A percentile compares a stretch with the other conserved stretches of the same genome.
phyloP scores from a whole-genome alignment of 2,329 filamentous ascomycete species.

The Endoconidiophora polonica region DNA sequence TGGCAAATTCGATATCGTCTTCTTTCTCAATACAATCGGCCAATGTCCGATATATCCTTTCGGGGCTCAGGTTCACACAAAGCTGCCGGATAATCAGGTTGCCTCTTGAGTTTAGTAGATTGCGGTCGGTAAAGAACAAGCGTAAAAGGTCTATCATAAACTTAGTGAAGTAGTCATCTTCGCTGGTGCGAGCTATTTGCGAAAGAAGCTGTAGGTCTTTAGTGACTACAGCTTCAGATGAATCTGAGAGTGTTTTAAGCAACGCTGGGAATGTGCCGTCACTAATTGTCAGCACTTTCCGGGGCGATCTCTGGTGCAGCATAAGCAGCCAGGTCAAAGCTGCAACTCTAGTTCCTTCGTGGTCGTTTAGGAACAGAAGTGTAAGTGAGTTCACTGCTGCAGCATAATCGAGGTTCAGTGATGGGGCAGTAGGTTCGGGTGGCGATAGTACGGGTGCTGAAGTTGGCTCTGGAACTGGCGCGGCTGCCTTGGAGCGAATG shows the following conservation, averaged over 20 bases:
- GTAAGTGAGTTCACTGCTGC: slow-evolving; percentile 88
- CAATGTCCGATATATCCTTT: slow-evolving; percentile 86
- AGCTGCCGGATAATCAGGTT: slow-evolving; percentile 94
- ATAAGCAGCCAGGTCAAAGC: slow-evolving; percentile 94
- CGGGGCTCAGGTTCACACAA: slow-evolving; percentile 80
- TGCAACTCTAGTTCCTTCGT: slow-evolving; percentile 87
- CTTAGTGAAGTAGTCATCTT: slow-evolving; percentile 92
- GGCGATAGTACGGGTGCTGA: slow-evolving; percentile 17
- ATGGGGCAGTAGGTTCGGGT: not conserved
- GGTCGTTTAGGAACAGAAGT: slow-evolving; percentile 84
- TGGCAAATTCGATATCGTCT: slow-evolving; percentile 95
- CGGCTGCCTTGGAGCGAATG: not conserved
- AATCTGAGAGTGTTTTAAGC: slow-evolving; percentile 89
- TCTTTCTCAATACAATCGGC: slow-evolving; percentile 96
- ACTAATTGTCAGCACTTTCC: slow-evolving; percentile 86
- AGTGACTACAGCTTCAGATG: slow-evolving; percentile 87
- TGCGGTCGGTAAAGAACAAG: slow-evolving; percentile 85
- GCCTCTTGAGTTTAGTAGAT: slow-evolving; percentile 76
- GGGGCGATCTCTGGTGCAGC: slow-evolving; percentile 87
- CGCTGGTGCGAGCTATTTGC: slow-evolving; percentile 90
- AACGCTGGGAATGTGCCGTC: slow-evolving; percentile 93
- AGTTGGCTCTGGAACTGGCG: slow-evolving; percentile 20
- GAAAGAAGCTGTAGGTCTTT: slow-evolving; percentile 85
- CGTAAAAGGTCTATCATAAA: slow-evolving; percentile 97
- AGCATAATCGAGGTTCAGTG: slow-evolving; percentile 72